Conservation (phyloP, 2,329 filamentous ascomycete species). For the Sclerotinia subarctica region DNA sequence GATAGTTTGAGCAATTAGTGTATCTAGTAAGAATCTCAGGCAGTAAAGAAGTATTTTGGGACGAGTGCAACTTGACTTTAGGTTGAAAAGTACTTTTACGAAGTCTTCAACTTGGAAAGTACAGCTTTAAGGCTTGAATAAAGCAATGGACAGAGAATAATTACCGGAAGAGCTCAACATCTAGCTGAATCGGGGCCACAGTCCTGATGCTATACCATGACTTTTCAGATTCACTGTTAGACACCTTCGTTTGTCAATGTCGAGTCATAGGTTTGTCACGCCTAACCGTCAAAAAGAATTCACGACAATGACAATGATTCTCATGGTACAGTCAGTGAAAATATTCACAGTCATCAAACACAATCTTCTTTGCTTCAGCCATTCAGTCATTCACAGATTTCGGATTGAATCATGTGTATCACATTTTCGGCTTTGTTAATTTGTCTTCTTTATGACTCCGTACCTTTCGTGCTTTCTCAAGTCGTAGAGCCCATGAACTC, state of each 20-base stretch:
- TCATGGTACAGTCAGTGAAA: background rate
- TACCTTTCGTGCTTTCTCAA: background rate
- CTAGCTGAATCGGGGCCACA: background rate
- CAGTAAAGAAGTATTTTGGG: background rate
- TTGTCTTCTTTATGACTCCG: background rate
- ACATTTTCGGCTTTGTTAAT: too few relatives aligned
- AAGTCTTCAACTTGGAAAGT: background rate
- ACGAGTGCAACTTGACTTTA: background rate
- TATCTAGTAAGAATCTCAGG: background rate
- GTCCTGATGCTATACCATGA: background rate
- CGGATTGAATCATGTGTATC: background rate
- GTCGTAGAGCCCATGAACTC: background rate
- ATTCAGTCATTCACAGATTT: background rate
- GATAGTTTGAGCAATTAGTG: background rate
- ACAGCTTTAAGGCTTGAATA: background rate
- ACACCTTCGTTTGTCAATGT: background rate
- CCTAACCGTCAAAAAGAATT: background rate
- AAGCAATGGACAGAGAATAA: background rate
- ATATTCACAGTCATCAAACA: background rate
- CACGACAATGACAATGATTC: too few relatives aligned
- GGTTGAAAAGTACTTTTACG: background rate
- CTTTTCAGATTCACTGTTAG: background rate
- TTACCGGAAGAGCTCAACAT: background rate
- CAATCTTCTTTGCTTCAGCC: too few relatives aligned
- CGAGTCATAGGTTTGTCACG: background rate